These are phyloP conservation scores for Lactarius quietus DNA, from an alignment of 768 basidiomycete genomes.

Conservation along the genomic window DNA sequence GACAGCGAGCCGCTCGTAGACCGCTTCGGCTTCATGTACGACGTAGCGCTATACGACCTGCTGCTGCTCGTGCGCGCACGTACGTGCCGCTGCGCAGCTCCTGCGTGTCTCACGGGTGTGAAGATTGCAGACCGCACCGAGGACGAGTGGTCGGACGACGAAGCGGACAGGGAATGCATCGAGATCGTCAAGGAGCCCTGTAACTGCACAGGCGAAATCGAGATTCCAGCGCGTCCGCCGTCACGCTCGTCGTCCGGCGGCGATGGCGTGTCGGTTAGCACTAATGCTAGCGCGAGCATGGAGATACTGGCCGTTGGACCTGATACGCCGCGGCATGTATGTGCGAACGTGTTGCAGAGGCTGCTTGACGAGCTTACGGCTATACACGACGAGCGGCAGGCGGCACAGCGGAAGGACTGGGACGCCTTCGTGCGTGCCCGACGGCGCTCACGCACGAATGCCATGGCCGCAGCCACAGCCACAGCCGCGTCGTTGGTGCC, in stretches of 20 bases:
- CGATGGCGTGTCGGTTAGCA: not conserved
- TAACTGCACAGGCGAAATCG: slow-evolving; percentile 37
- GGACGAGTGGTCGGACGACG: slow-evolving; percentile 72
- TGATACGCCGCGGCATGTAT: slow-evolving; percentile 69
- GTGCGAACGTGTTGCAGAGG: slow-evolving; percentile 67
- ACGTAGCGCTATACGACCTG: slow-evolving; percentile 76
- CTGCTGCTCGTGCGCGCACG: slow-evolving; percentile 69
- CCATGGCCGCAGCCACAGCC: slow-evolving; percentile 34
- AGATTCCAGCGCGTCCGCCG: not conserved
- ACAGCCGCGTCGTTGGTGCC: slow-evolving; percentile 25
- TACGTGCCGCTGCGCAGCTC: slow-evolving; percentile 70
- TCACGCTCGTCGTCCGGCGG: no score
- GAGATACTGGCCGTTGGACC: slow-evolving; percentile 59
- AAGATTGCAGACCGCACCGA: slow-evolving; percentile 83
- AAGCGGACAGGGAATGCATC: slow-evolving; percentile 44
- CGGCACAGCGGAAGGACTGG: slow-evolving; percentile 73
- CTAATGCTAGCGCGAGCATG: slow-evolving; percentile 34
- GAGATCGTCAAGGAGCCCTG: slow-evolving; percentile 41
- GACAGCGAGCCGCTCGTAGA: slow-evolving; percentile 70
- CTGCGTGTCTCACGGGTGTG: slow-evolving; percentile 82
- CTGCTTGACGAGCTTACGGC: slow-evolving; percentile 73
- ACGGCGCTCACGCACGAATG: slow-evolving; percentile 48
- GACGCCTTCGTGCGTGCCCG: slow-evolving; percentile 67
- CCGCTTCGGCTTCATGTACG: slow-evolving; percentile 89
- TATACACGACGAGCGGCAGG: slow-evolving; percentile 80